Conservation (phyloP, 768 basidiomycete species). For the Suillus americanus region DNA sequence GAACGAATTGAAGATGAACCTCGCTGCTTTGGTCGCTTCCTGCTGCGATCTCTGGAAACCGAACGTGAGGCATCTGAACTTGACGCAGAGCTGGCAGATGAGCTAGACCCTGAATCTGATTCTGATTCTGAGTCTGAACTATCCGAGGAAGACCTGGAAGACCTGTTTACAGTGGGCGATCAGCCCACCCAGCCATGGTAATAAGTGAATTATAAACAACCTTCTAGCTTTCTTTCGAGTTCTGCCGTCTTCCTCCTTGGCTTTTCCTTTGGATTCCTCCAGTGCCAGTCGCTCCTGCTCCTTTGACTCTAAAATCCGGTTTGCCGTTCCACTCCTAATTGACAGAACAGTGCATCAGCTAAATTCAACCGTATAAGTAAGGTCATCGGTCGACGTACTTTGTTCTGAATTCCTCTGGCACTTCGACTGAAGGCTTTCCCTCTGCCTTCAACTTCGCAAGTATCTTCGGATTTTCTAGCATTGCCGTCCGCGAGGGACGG, state of each 20-base stretch:
- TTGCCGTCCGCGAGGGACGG: conserved; percentile 86
- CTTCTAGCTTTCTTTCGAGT: conserved; percentile 37
- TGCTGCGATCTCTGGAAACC: conserved; percentile 42
- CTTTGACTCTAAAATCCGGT: conserved; percentile 79
- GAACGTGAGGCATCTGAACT: conserved; percentile 44
- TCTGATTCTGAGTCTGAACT: conserved; percentile 32
- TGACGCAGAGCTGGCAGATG: conserved; percentile 18
- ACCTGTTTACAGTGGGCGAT: not conserved
- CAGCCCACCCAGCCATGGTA: not conserved
- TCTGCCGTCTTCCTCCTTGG: conserved; percentile 27
- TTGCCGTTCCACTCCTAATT: conserved; percentile 72
- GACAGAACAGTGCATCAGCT: conserved; percentile 8
- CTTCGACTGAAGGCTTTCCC: conserved; percentile 76
- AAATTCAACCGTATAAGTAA: not conserved
- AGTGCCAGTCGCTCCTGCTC: conserved; percentile 63
- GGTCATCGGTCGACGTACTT: conserved; percentile 47
- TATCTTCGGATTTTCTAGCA: conserved; percentile 74
- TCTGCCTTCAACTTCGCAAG: conserved; percentile 67
- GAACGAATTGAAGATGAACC: conserved; percentile 20
- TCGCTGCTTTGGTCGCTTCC: conserved; percentile 35
- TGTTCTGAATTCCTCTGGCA: conserved; percentile 89
- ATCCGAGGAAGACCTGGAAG: conserved; percentile 48
- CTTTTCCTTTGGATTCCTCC: conserved; percentile 31
- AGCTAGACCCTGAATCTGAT: conserved; percentile 31
- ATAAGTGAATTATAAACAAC: conserved; percentile 34